Conservation (phyloP, 2,329 filamentous ascomycete genomes). For the Spiromastix sp. region DNA sequence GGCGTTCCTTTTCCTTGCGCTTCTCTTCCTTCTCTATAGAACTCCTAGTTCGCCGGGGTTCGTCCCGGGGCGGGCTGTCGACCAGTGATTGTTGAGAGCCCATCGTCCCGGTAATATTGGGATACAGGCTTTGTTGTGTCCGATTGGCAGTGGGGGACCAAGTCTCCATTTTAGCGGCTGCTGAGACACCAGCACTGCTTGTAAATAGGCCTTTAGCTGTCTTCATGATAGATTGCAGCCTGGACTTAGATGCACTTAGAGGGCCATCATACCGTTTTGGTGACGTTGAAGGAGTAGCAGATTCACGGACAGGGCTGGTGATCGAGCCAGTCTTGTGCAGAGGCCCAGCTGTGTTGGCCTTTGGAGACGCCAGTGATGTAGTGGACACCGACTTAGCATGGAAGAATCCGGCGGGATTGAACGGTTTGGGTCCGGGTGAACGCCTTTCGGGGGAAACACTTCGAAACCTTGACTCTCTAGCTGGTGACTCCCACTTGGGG, state of each 20-base stretch:
- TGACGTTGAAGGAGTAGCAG: constrained; percentile 49
- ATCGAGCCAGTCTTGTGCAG: constrained; percentile 54
- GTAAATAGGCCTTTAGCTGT: constrained; percentile 78
- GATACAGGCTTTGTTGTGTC: constrained; percentile 19
- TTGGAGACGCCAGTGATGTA: constrained; percentile 48
- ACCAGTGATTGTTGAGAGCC: constrained; percentile 15
- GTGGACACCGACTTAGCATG: constrained; percentile 54
- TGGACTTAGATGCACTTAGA: constrained; percentile 84
- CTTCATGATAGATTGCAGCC: constrained; percentile 81
- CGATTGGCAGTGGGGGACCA: constrained; percentile 32
- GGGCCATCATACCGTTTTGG: constrained; percentile 60
- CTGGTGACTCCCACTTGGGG: constrained; percentile 2
- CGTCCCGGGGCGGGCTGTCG: constrained; percentile 24
- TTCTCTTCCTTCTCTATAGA: constrained; percentile 46
- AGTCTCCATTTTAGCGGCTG: constrained; percentile 48
- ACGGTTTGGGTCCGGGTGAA: constrained; percentile 10
- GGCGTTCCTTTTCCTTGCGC: constrained; percentile 19
- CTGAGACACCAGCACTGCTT: constrained; percentile 54
- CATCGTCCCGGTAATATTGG: constrained; percentile 15
- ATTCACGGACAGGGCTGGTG: constrained; percentile 41
- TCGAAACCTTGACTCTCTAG: too few species aligned
- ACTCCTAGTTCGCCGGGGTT: constrained; percentile 44
- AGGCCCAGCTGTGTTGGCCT: constrained; percentile 25
- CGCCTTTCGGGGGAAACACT: constrained; percentile 11
- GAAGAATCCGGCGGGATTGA: constrained; percentile 23